These are phyloP conservation scores for Glycine soja DNA, from an alignment of 306 rosid genomes.

Conservation along the genomic window DNA sequence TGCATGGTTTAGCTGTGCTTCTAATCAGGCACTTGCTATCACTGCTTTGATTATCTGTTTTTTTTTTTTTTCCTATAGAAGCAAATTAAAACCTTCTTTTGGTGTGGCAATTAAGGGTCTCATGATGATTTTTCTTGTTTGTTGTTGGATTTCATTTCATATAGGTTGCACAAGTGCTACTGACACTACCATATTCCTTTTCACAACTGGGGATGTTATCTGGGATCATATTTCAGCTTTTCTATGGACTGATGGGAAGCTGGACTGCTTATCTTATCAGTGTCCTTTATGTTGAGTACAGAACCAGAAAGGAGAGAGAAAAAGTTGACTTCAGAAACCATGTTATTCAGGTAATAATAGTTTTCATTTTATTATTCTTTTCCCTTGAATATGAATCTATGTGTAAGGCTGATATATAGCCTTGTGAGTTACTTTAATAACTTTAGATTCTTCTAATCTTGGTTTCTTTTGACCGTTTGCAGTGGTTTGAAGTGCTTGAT, in stretches of 20 bases:
- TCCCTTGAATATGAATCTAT: background rate
- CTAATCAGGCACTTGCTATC: slow-evolving; percentile 73
- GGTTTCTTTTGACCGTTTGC: slow-evolving; percentile 24
- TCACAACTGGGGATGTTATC: slow-evolving; percentile 96
- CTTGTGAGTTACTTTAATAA: background rate
- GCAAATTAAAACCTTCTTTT: background rate
- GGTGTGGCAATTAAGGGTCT: background rate
- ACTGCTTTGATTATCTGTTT: background rate
- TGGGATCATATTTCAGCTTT: slow-evolving; percentile 91
- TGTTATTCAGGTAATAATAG: slow-evolving; percentile 77
- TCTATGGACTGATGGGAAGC: slow-evolving; percentile 96
- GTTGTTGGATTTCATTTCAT: slow-evolving; percentile 27
- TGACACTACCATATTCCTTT: slow-evolving; percentile 95
- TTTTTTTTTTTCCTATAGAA: background rate
- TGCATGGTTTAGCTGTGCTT: slow-evolving; percentile 98
- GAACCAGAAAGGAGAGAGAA: slow-evolving; percentile 97
- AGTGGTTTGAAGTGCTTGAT: slow-evolving; percentile 99
- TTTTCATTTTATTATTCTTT: background rate
- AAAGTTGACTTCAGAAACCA: slow-evolving; percentile 95
- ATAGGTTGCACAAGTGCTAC: slow-evolving; percentile 97
- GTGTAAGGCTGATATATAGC: background rate
- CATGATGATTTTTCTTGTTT: slow-evolving; percentile 10
- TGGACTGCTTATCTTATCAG: slow-evolving; percentile 99
- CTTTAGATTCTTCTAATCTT: slow-evolving; percentile 29
- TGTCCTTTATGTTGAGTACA: slow-evolving; percentile 89